Base-by-base conservation (phyloP, 2,329 filamentous ascomycete species). In the Bimuria novae-zelandiae region DNA sequence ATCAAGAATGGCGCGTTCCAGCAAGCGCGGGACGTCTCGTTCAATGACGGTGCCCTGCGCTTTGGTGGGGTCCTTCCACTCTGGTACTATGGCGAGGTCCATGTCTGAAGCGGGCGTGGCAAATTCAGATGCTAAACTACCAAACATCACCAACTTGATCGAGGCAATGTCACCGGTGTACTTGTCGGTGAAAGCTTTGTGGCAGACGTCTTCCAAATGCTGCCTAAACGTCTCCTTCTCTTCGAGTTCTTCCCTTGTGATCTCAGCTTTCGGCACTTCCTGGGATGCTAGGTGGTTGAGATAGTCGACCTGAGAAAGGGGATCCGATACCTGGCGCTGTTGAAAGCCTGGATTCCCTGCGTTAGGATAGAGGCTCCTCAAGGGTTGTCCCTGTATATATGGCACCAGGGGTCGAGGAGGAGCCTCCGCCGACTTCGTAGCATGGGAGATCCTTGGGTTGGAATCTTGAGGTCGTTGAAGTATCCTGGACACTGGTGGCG, bases 91-190 rank as follows among this genome's bases (percentile, higher is more conserved):
- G 7, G 88, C 89, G 25, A 96, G 82, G 72, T 97, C 92, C 88
- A 96, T 91, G 65, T 96, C 92, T 1, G 92, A 93, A n/a, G 86
- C 85, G 63, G 89, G 89, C 10, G 89, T 91, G 3, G 90, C 92
- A 74, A 96, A 96, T 0, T 92, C 92, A 11, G 91, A 92, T 17
- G 84, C 84, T 41, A 95, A 79, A 69, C 91, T 95, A 4, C 91
- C 92, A 67, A 94, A 95, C 64, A 88, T 90, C 62, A 85, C 85
- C 12, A 95, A 78, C 48, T 85, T 79, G n/a, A 93, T 82, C 46
- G 82, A 82, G 8, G 56, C 59, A 27, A 73, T 64, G 12, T 76
- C 67, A 51, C 89, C 85, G 5, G 71, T 63, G 40, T 76, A 70
- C 7, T 81, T 74, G 7, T 77, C 70, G 5, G 75, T 68, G 44